A percentile compares a stretch with the other conserved stretches of the same genome.
phyloP scores from a whole-genome alignment of 441 rosid genomes.

The Manihot esculenta region DNA sequence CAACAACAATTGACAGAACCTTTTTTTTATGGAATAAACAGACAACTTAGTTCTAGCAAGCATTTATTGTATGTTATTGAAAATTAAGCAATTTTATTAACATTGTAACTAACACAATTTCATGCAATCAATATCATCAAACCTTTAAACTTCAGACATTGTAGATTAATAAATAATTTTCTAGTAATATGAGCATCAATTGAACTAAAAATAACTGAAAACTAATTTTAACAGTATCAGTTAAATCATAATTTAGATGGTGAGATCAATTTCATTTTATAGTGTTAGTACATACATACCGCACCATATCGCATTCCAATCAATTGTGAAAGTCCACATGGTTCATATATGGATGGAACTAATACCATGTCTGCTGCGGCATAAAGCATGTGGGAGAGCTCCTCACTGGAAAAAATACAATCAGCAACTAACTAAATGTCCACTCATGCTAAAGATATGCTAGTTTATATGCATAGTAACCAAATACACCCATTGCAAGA shows the following conservation, averaged over 20 bases:
- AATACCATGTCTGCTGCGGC: slow-evolving; percentile 61
- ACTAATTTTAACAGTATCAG: neutral
- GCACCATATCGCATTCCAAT: slow-evolving; percentile 62
- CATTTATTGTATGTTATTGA: neutral
- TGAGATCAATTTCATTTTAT: neutral
- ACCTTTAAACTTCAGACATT: neutral
- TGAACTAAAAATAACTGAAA: neutral
- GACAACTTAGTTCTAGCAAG: neutral
- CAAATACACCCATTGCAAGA: neutral
- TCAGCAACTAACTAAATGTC: slow-evolving; percentile 18
- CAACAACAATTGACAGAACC: neutral
- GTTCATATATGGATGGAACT: slow-evolving; percentile 62
- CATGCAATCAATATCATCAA: neutral
- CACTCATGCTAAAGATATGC: neutral
- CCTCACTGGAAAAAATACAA: slow-evolving; percentile 40
- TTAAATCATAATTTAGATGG: neutral
- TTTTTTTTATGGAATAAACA: too few species aligned
- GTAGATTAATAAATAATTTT: neutral
- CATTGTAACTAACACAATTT: neutral
- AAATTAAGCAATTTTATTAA: neutral
- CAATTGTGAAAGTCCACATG: slow-evolving; percentile 69
- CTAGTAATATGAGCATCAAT: slow-evolving; percentile 4
- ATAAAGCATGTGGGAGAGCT: slow-evolving; percentile 64
- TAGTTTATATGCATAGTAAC: slow-evolving; percentile 8
- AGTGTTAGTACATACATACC: slow-evolving; percentile 32